These are phyloP conservation scores for Vitis hybrid DNA, from an alignment of 177 flowering plant species.

Conservation along the genomic window DNA sequence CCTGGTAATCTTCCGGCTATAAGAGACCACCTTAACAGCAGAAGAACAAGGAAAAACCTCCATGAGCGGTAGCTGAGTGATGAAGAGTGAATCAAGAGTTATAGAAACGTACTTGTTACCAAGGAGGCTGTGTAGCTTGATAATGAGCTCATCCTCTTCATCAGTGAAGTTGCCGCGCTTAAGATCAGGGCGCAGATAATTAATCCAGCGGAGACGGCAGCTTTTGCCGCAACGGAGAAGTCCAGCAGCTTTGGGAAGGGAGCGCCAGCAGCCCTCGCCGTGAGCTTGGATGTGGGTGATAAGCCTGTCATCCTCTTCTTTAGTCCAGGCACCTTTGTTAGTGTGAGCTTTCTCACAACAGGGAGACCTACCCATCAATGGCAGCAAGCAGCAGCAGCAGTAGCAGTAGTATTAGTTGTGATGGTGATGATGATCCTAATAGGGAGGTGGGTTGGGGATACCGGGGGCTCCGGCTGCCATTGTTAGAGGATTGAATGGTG, in stretches of 20 bases:
- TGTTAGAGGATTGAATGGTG: neutral
- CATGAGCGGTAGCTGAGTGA: no score
- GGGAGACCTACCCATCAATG: slow-evolving; percentile 26
- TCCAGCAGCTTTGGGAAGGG: slow-evolving; percentile 54
- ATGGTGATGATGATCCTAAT: no score
- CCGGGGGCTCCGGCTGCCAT: no score
- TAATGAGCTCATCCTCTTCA: slow-evolving; percentile 49
- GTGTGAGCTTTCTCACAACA: slow-evolving; percentile 26
- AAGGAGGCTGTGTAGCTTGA: slow-evolving; percentile 43
- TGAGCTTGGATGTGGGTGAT: slow-evolving; percentile 38
- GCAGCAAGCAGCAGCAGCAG: neutral
- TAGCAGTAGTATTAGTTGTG: no score
- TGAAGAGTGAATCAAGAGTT: no score
- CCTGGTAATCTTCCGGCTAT: slow-evolving; percentile 29
- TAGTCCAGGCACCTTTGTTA: slow-evolving; percentile 25
- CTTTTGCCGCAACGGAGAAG: slow-evolving; percentile 55
- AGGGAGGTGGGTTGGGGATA: no score
- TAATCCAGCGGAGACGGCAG: slow-evolving; percentile 54
- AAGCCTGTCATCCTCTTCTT: slow-evolving; percentile 46
- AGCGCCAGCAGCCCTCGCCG: slow-evolving; percentile 56
- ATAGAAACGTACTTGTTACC: slow-evolving; percentile 42
- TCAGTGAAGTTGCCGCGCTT: slow-evolving; percentile 49
- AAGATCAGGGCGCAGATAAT: slow-evolving; percentile 51
- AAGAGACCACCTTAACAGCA: slow-evolving; percentile 23
- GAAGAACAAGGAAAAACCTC: neutral